phyloP scores from a whole-genome alignment of 1,284 basidiomycete species.

The Sanghuangporus sanghuang region DNA sequence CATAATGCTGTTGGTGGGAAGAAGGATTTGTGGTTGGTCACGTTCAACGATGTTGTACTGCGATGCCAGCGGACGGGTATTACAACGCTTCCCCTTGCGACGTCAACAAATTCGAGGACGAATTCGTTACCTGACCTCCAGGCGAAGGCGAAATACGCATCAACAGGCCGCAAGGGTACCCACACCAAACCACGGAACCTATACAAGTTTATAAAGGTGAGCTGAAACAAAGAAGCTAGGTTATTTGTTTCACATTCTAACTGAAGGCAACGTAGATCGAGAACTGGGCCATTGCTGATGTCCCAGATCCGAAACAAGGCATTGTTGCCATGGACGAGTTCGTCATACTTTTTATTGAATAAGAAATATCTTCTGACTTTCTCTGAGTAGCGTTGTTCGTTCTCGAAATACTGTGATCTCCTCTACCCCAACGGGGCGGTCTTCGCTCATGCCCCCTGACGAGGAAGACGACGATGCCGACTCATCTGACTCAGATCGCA shows the following conservation, averaged over 20 bases:
- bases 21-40: conserved; percentile 90
- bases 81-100: conserved; percentile 80
- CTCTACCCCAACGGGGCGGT: conserved; percentile 37
- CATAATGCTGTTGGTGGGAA: conserved; percentile 59
- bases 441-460: conserved; percentile 63
- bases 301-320: conserved; percentile 64
- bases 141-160: conserved; percentile 76
- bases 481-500: conserved; percentile 80
- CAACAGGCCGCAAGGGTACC: conserved; percentile 64
- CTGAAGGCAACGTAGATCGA: conserved; percentile 55
- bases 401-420: conserved; percentile 57
- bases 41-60: conserved; percentile 93
- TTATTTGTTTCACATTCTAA: conserved; percentile 8
- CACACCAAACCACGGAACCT: conserved; percentile 82
- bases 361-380: conserved; percentile 16
- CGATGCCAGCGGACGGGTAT: conserved; percentile 88
- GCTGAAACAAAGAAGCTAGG: conserved; percentile 22
- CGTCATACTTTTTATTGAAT: conserved; percentile 26
- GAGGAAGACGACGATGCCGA: conserved; percentile 55
- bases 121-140: conserved; percentile 76
- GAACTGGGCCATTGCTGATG: conserved; percentile 81
- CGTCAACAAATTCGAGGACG: conserved; percentile 61
- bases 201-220: conserved; percentile 83
- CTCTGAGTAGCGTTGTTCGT: conserved; percentile 53
- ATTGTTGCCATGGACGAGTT: conserved; percentile 84